Percentiles rank a stretch among this genome's conserved stretches.
Evolutionary conservation across 2,329 filamentous ascomycete genomes (phyloP).

Genomic region (Trichoderma gracile): DNA sequence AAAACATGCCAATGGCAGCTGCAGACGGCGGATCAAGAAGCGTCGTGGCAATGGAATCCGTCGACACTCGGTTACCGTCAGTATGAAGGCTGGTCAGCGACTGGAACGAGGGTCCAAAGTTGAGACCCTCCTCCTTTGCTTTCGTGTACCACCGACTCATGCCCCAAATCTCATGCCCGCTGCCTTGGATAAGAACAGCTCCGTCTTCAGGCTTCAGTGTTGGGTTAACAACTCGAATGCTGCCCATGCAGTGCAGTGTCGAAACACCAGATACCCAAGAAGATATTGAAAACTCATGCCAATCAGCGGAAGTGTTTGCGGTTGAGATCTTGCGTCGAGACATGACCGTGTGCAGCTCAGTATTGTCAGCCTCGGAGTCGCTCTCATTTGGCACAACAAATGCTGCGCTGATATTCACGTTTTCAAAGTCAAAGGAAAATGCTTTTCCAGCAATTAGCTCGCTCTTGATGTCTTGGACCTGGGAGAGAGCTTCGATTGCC

Average conservation of each 20-base stretch:
- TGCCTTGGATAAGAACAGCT: not conserved
- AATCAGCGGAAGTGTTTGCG: not conserved
- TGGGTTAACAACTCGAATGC: not conserved
- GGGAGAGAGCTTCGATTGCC: slow-evolving; percentile 43
- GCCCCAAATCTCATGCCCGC: slow-evolving; percentile 8
- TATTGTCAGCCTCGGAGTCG: not conserved
- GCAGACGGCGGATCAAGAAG: not conserved
- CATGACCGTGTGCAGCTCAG: slow-evolving; percentile 9
- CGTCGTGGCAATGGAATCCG: slow-evolving; percentile 12
- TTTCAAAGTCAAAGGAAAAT: slow-evolving; percentile 31
- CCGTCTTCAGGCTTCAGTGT: not conserved
- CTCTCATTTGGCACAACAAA: slow-evolving; percentile 35
- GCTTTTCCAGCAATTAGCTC: not conserved
- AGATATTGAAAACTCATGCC: slow-evolving; percentile 16
- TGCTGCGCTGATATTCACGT: slow-evolving; percentile 37
- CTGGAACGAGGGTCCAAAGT: slow-evolving; percentile 14
- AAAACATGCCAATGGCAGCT: slow-evolving; percentile 5
- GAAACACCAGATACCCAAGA: slow-evolving; percentile 1
- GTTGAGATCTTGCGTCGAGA: slow-evolving; percentile 15
- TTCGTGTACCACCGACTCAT: slow-evolving; percentile 17
- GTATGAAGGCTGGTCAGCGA: slow-evolving; percentile 5
- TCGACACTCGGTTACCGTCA: slow-evolving; percentile 6
- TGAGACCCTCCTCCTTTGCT: slow-evolving; percentile 15
- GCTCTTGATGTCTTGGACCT: slow-evolving; percentile 28
- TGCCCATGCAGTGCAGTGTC: slow-evolving; percentile 16